Conservation (phyloP, 163 green algal genomes). For the Scenedesmus sp. region DNA sequence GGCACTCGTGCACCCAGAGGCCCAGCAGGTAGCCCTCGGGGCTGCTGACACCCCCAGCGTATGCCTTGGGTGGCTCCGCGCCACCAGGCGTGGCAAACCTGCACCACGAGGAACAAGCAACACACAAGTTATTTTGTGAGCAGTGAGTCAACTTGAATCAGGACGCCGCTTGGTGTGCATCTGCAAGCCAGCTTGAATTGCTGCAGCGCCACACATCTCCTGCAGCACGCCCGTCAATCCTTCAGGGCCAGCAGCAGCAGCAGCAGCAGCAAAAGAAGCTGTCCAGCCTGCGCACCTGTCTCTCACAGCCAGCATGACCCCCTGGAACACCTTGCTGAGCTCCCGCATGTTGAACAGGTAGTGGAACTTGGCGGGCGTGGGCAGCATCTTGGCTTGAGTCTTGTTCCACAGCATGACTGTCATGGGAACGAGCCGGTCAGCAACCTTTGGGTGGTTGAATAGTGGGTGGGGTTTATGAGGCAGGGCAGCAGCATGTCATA, state of each 20-base stretch:
- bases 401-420: conserved; percentile 92
- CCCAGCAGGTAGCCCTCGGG: conserved; percentile 89
- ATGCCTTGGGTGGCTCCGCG: conserved; percentile 44
- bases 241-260: neutral
- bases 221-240: too few species aligned
- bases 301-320: conserved; percentile 86
- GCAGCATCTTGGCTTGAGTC: conserved; percentile 87
- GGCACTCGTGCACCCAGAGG: conserved; percentile 95
- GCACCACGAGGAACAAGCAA: neutral
- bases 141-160: neutral
- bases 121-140: too few species aligned
- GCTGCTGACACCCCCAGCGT: conserved; percentile 81
- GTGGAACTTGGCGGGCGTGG: conserved; percentile 96
- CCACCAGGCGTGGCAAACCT: neutral
- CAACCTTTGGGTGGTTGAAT: conserved; percentile 57
- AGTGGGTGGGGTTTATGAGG: neutral
- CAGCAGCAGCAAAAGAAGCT: neutral
- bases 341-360: conserved; percentile 98
- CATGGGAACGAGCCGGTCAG: conserved; percentile 85
- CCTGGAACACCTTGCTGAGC: conserved; percentile 92
- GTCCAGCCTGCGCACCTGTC: conserved; percentile 71
- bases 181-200: too few species aligned
- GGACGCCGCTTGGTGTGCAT: neutral
- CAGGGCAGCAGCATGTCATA: neutral
- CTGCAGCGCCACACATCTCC: too few species aligned